phyloP scores from a whole-genome alignment of 306 rosid species.

The Pachyrhizus erosus region DNA sequence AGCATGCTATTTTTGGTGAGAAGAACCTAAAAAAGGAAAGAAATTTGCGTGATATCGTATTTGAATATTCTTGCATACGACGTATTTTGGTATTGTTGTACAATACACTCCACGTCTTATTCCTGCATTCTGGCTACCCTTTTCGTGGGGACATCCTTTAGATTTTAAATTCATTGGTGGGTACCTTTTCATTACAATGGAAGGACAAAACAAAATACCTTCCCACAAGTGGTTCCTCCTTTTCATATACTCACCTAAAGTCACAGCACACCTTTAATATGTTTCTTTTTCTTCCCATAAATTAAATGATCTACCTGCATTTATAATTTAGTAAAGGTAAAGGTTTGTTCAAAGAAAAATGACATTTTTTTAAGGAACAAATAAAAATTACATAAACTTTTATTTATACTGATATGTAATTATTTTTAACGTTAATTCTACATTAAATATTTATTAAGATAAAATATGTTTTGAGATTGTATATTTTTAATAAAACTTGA shows the following conservation, averaged over 20 bases:
- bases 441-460: too few species aligned
- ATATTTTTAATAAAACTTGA: too few species aligned
- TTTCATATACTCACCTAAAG: neutral
- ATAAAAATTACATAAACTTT: too few species aligned
- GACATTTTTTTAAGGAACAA: too few species aligned
- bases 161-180: neutral
- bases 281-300: neutral
- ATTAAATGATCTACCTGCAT: neutral
- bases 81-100: conserved; percentile 29
- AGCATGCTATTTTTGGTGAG: neutral
- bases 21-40: neutral
- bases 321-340: neutral
- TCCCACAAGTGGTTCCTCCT: neutral
- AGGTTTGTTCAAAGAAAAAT: neutral
- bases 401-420: too few species aligned
- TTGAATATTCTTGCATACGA: neutral
- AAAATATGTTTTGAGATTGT: too few species aligned
- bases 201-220: conserved; percentile 26
- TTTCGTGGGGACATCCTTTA: neutral
- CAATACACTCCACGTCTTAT: conserved; percentile 4
- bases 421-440: too few species aligned
- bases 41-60: neutral
- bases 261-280: neutral
- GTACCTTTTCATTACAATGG: conserved; percentile 7
- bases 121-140: neutral